Base-by-base conservation (phyloP, 2,329 filamentous ascomycete genomes). In the Ophiostoma montium region DNA sequence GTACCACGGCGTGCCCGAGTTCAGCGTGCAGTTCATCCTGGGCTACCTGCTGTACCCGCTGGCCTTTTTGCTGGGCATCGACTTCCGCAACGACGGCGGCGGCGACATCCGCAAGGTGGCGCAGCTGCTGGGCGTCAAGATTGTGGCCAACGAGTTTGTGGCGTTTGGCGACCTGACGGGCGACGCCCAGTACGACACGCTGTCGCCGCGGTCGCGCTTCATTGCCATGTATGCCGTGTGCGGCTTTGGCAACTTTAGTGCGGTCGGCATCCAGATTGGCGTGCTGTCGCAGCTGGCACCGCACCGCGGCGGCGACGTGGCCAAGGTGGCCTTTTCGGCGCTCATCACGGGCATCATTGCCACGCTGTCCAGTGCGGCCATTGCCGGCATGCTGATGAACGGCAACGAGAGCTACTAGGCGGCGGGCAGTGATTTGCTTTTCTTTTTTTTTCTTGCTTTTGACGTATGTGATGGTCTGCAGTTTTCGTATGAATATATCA, bases 171-270 rank as follows among this genome's bases (percentile, higher is more conserved):
- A 61, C 15, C 70, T 83, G 3, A 70, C 72, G 52, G 67, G 61
- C 13, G 60, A 72, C 0, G 59, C 66, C 1, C 61, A 63, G 0
- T 88, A 84, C 62, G 65, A 65, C 48, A 55, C 61, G 27, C 72
- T 94, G 53, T 79, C 77, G 30, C 68, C 76, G 15, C 85, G 87
- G 48, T 86, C 86, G 21, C 73, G 74, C 42, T 74, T 94, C 56
- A 94, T 94, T 60, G 85, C 83, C 42, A 94, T 86, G 46, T 94
- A 94, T 61, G 84, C 85, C 18, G 75, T 89, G 55, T 94, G 86
- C 65, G 78, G 78, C 23, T 87, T 87, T 62, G 88, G 86, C 54
- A 98, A 94, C 69, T 83, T 94, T 57, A 84, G 84, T 48, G 90
- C 86, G 30, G 75, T 94, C 44, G 87, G 87, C 62, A 90, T 87